Percentiles rank a stretch among this genome's conserved stretches.
Evolutionary conservation across 768 basidiomycete species (phyloP).

Genomic region (Macrolepiota albuminosa): DNA sequence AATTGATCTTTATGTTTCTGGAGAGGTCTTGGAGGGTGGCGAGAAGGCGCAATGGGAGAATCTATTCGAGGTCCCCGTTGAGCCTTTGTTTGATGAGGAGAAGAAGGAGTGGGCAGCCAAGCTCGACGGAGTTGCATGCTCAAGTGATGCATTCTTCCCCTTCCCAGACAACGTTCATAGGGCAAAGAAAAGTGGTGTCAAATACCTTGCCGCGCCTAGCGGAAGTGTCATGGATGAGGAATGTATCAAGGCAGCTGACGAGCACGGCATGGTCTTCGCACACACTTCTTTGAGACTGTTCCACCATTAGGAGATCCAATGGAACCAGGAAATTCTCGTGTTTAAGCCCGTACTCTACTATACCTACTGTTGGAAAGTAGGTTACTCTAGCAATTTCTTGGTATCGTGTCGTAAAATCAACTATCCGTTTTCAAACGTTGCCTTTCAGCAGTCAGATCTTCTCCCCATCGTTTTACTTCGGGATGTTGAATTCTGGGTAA

Average conservation of each 20-base stretch:
- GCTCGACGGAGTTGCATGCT: slow-evolving; percentile 86
- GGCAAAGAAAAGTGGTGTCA: slow-evolving; percentile 86
- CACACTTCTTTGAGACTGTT: slow-evolving; percentile 87
- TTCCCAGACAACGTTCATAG: slow-evolving; percentile 98
- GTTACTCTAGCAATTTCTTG: neutral
- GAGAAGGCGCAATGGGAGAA: slow-evolving; percentile 91
- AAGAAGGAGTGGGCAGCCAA: slow-evolving; percentile 67
- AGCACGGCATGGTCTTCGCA: slow-evolving; percentile 86
- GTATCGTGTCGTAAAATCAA: neutral
- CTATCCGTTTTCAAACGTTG: neutral
- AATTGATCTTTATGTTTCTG: slow-evolving; percentile 93
- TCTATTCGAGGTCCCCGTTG: slow-evolving; percentile 72
- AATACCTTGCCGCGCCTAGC: slow-evolving; percentile 85
- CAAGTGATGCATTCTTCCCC: slow-evolving; percentile 99
- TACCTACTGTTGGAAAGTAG: neutral
- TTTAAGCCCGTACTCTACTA: neutral
- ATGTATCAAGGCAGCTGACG: slow-evolving; percentile 95
- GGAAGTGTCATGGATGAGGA: slow-evolving; percentile 98
- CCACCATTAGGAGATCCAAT: slow-evolving; percentile 55
- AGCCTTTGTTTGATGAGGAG: slow-evolving; percentile 62
- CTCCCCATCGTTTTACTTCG: slow-evolving; percentile 71
- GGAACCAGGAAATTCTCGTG: neutral
- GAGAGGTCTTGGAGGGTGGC: slow-evolving; percentile 81
- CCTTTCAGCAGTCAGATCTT: slow-evolving; percentile 32
- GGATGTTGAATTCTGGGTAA: slow-evolving; percentile 67